Base-by-base conservation (phyloP, 805 yeast species). In the Candida ulmi region DNA sequence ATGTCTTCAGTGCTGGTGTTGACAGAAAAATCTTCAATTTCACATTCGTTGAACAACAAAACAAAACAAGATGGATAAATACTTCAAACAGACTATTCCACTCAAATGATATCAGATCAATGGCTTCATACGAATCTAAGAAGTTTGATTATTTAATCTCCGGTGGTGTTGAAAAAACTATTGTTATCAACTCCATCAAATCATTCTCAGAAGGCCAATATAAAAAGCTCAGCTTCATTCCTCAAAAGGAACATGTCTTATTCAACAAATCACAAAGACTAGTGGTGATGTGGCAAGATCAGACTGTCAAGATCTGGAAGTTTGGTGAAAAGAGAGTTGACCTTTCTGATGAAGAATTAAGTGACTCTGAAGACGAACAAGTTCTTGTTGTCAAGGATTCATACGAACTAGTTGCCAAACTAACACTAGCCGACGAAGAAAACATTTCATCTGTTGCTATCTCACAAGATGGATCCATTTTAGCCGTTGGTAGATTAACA, bases 21-120 rank as follows among this genome's bases (percentile, higher is more conserved):
- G 99, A 93, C 60, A 74, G 97, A 52, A 88, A 88, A 56, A 87
- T 93, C 36, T 84, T 78, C 55, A 83, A 80, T 53, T 86, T 83
- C 60, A 52, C 52, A 39, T 48, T 42, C 31, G 39, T 50, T 21
- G 37, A 38, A 9, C 47, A 42, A 33, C 81, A 79, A 54, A 83
- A 80, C 57, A 43, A 33, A 29, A 32, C 37, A 30, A 78, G 79
- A 55, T 91, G 98, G 98, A 75, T 83, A 15, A 81, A 78, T 51
- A 72, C 79, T 46, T 74, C 80, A 39, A 86, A 80, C 60, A 73
- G 96, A 54, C 69, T 91, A 39, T 69, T 88, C 45, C 98, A 93
- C 60, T 77, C 93, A 30, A 84, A 76, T 57, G 98, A 90, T 61
- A 78, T 90, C 29, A 78, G 96, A 55, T 68, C 93, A 1, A 74